These are phyloP conservation scores for Paulownia fortunei DNA, from an alignment of 257 asterid genomes.

Conservation along the genomic window DNA sequence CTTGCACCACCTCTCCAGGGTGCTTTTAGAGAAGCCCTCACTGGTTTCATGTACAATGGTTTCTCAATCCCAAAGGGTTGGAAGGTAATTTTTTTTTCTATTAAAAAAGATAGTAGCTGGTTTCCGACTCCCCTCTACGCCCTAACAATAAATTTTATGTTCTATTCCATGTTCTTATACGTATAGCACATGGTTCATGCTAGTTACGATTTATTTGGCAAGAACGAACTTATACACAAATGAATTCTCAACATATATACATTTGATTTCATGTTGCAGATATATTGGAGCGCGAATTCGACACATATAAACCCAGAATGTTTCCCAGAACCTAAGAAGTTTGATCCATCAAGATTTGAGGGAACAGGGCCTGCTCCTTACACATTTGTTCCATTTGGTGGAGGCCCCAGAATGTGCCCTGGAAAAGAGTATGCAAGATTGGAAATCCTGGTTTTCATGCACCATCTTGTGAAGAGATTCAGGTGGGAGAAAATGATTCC, in stretches of 20 bases:
- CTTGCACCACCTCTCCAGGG: slow-evolving; percentile 67
- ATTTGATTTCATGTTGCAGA: no score
- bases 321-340: slow-evolving; percentile 42
- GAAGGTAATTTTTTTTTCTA: slow-evolving; percentile 64
- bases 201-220: no score
- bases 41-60: slow-evolving; percentile 56
- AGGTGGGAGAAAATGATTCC: slow-evolving; percentile 44
- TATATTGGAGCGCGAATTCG: slow-evolving; percentile 58
- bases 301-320: slow-evolving; percentile 44
- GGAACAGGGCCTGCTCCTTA: slow-evolving; percentile 53
- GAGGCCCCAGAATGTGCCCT: slow-evolving; percentile 57
- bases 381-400: slow-evolving; percentile 54
- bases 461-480: slow-evolving; percentile 49
- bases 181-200: no score
- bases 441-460: slow-evolving; percentile 57
- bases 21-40: slow-evolving; percentile 57
- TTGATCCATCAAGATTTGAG: slow-evolving; percentile 52
- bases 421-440: slow-evolving; percentile 53
- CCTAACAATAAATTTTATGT: no score
- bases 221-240: no score
- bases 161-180: no score
- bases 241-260: no score
- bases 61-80: slow-evolving; percentile 67
- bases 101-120: no score
- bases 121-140: no score